Evolutionary conservation across 805 yeast genomes (phyloP).

Genomic region (Komagataella pastoris): DNA sequence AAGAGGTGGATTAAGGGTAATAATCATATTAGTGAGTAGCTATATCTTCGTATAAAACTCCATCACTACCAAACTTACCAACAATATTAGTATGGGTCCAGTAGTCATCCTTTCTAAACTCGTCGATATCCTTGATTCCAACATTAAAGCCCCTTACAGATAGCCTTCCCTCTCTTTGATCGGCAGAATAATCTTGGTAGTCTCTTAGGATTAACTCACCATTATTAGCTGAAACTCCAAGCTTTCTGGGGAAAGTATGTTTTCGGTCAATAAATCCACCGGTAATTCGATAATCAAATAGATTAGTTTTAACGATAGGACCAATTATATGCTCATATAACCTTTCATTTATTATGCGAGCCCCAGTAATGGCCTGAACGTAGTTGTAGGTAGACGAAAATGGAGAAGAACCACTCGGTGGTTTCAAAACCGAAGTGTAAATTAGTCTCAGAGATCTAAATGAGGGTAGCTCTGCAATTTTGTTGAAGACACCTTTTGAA

Average conservation of each 20-base stretch:
- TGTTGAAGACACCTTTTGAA: constrained; percentile 34
- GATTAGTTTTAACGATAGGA: constrained; percentile 43
- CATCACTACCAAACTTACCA: constrained; percentile 60
- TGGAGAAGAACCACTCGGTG: constrained; percentile 6
- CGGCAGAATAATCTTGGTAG: constrained; percentile 17
- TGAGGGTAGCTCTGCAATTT: constrained; percentile 13
- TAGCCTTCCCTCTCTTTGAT: constrained; percentile 33
- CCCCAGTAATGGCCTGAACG: constrained; percentile 29
- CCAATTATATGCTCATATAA: constrained; percentile 36
- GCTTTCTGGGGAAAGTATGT: constrained; percentile 12
- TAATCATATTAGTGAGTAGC: neutral
- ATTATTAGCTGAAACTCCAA: constrained; percentile 49
- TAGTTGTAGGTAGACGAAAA: constrained; percentile 15
- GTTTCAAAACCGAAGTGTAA: constrained; percentile 21
- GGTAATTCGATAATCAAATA: constrained; percentile 46
- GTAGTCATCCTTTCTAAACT: constrained; percentile 20
- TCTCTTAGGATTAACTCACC: constrained; percentile 43
- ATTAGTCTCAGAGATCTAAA: constrained; percentile 24
- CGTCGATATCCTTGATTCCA: constrained; percentile 25
- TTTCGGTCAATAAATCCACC: constrained; percentile 9
- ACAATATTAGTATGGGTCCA: constrained; percentile 32
- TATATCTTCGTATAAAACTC: constrained; percentile 42
- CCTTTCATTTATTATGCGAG: constrained; percentile 39
- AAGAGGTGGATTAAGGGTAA: constrained; percentile 39
- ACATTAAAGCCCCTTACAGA: constrained; percentile 53